A percentile compares a stretch with the other conserved stretches of the same genome.
These are phyloP conservation scores for Aquilaria malaccensis DNA, from an alignment of 345 rosid genomes.

Conservation along the genomic window DNA sequence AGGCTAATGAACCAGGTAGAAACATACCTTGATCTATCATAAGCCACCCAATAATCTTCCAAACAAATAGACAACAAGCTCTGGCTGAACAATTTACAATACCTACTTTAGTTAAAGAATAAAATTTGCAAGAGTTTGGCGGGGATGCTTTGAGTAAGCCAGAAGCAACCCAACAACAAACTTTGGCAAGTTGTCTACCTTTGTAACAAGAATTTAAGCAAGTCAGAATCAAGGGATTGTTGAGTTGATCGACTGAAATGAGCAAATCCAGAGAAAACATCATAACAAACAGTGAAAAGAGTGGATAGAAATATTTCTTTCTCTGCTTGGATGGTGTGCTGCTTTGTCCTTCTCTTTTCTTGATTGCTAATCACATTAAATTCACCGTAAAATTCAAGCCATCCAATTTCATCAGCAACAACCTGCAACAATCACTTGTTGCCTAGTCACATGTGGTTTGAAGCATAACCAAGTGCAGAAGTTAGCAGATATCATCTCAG, in stretches of 20 bases:
- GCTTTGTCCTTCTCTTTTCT: conserved; percentile 44
- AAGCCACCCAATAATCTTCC: conserved; percentile 63
- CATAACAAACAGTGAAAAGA: conserved; percentile 58
- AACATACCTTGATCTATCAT: conserved; percentile 49
- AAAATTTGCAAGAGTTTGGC: not conserved
- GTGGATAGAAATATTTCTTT: conserved; percentile 52
- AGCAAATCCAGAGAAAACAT: conserved; percentile 66
- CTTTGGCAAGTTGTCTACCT: conserved; percentile 28
- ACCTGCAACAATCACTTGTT: conserved; percentile 27
- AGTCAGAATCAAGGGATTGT: conserved; percentile 40
- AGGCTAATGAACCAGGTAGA: too few relatives aligned
- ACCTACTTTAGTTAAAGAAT: not conserved
- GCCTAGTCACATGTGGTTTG: too few relatives aligned
- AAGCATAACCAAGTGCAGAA: too few relatives aligned
- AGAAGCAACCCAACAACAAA: not conserved
- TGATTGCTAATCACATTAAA: conserved; percentile 18
- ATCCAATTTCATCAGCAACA: conserved; percentile 58
- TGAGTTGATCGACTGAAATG: conserved; percentile 52
- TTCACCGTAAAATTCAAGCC: conserved; percentile 55
- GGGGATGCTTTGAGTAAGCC: not conserved
- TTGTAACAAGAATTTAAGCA: conserved; percentile 45
- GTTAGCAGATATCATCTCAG: too few relatives aligned
- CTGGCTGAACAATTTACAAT: conserved; percentile 37
- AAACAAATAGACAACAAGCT: conserved; percentile 40
- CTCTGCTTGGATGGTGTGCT: conserved; percentile 53